Percentiles rank a stretch among this genome's conserved stretches.
These are phyloP conservation scores for Globisporangium orthogonon DNA, from an alignment of 352 stramenopile species.

Conservation along the genomic window DNA sequence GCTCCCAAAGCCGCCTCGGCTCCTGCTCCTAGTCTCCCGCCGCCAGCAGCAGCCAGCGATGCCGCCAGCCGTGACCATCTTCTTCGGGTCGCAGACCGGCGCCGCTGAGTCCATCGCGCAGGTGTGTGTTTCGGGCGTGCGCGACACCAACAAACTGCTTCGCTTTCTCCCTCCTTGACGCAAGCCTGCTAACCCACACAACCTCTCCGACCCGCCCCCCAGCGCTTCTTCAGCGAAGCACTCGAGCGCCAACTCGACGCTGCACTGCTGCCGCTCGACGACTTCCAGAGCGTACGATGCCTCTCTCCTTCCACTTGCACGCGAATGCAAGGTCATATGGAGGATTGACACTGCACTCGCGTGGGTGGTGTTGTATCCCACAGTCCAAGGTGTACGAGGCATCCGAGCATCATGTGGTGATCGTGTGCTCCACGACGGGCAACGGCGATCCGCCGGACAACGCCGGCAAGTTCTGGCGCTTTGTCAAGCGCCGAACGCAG, in stretches of 20 bases:
- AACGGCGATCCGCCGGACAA: conserved; percentile 96
- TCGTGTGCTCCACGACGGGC: conserved; percentile 93
- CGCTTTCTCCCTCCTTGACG: not conserved
- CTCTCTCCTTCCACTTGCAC: not conserved
- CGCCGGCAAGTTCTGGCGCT: conserved; percentile 89
- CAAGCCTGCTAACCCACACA: not conserved
- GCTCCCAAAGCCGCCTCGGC: too few relatives aligned
- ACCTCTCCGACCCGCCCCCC: not conserved
- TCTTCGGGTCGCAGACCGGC: conserved; percentile 88
- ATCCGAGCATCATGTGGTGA: conserved; percentile 51
- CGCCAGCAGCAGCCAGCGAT: too few relatives aligned
- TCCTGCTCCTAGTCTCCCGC: too few relatives aligned
- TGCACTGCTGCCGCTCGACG: conserved; percentile 50
- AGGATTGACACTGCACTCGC: not conserved
- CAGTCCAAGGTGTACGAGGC: conserved; percentile 37
- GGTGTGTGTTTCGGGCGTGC: conserved; percentile 21
- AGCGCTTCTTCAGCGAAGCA: conserved; percentile 68
- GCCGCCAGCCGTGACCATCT: conserved; percentile 36
- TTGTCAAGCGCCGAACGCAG: conserved; percentile 84
- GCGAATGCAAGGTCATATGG: not conserved
- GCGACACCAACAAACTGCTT: too few relatives aligned
- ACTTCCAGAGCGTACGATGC: conserved; percentile 54
- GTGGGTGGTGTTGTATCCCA: not conserved
- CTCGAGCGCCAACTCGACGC: conserved; percentile 46
- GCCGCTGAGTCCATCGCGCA: conserved; percentile 82